A percentile compares a stretch with the other conserved stretches of the same genome.
These are phyloP conservation scores for Aureobasidium sp. DNA, from an alignment of 2,329 filamentous ascomycete species.

Conservation along the genomic window DNA sequence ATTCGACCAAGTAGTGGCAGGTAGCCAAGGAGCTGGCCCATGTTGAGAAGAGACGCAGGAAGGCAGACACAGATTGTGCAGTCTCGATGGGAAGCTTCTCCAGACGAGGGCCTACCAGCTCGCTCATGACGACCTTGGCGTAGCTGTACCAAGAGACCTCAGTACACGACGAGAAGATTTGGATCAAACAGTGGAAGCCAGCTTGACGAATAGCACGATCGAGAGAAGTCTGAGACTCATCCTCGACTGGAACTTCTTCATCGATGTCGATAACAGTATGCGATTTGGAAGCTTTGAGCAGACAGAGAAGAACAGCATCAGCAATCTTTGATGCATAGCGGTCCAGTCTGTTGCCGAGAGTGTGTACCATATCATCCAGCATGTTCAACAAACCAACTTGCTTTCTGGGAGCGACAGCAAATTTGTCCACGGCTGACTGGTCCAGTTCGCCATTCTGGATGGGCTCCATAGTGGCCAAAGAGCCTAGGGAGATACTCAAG, in stretches of 20 bases:
- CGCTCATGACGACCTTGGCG: slow-evolving; percentile 60
- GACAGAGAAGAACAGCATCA: slow-evolving; percentile 73
- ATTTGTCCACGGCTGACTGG: slow-evolving; percentile 4
- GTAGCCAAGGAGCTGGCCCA: slow-evolving; percentile 67
- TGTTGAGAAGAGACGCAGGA: slow-evolving; percentile 71
- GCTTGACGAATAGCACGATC: slow-evolving; percentile 60
- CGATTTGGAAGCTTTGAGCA: slow-evolving; percentile 59
- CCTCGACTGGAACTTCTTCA: slow-evolving; percentile 25
- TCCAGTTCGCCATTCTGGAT: background rate
- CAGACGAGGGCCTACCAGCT: slow-evolving; percentile 71
- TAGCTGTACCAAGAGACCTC: slow-evolving; percentile 67
- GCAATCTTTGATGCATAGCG: slow-evolving; percentile 63
- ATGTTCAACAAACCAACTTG: slow-evolving; percentile 90
- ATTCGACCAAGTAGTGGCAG: slow-evolving; percentile 61
- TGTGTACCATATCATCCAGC: slow-evolving; percentile 78
- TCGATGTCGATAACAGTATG: slow-evolving; percentile 36
- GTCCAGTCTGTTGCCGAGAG: slow-evolving; percentile 66
- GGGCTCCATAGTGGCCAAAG: slow-evolving; percentile 24
- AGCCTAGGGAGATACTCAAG: slow-evolving; percentile 71
- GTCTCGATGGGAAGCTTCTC: slow-evolving; percentile 76
- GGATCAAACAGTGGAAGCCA: slow-evolving; percentile 74
- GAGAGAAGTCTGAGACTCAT: slow-evolving; percentile 45
- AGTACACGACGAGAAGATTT: slow-evolving; percentile 68
- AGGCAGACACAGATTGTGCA: slow-evolving; percentile 78
- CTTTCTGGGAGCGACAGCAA: slow-evolving; percentile 45